Conservation (phyloP, 345 rosid species). For the Aegle marmelos region DNA sequence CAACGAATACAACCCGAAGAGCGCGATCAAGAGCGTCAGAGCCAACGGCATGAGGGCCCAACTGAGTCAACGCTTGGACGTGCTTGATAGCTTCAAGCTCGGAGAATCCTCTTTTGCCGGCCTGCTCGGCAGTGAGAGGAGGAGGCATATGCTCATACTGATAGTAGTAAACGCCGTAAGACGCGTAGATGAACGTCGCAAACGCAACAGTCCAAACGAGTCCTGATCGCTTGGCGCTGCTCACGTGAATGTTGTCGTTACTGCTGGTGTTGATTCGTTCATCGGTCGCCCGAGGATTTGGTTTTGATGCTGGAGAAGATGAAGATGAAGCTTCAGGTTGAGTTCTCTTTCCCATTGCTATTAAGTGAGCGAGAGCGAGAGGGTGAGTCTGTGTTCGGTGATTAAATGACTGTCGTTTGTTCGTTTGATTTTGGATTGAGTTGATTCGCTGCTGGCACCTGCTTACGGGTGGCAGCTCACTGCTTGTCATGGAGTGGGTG, state of each 20-base stretch:
- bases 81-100: conserved; percentile 78
- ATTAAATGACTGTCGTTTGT: not conserved
- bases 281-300: not conserved
- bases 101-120: conserved; percentile 94
- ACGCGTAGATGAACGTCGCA: conserved; percentile 39
- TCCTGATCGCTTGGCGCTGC: conserved; percentile 47
- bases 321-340: conserved; percentile 9
- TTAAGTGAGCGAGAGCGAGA: too few species aligned
- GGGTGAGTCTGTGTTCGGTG: not conserved
- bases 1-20: conserved; percentile 46
- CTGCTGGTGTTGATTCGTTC: not conserved
- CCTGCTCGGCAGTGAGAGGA: conserved; percentile 69
- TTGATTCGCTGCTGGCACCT: not conserved
- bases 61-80: conserved; percentile 65
- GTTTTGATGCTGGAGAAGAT: conserved; percentile 1
- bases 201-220: conserved; percentile 50
- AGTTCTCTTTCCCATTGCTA: conserved; percentile 34
- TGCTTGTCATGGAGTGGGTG: not conserved
- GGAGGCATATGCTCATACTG: conserved; percentile 64
- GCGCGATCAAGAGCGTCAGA: conserved; percentile 79
- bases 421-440: not conserved
- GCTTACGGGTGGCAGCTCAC: accelerated
- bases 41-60: conserved; percentile 87
- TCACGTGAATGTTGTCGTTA: conserved; percentile 3
- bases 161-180: conserved; percentile 60